Base-by-base conservation (phyloP, 2,329 filamentous ascomycete species). In the Trichoderma sp. region DNA sequence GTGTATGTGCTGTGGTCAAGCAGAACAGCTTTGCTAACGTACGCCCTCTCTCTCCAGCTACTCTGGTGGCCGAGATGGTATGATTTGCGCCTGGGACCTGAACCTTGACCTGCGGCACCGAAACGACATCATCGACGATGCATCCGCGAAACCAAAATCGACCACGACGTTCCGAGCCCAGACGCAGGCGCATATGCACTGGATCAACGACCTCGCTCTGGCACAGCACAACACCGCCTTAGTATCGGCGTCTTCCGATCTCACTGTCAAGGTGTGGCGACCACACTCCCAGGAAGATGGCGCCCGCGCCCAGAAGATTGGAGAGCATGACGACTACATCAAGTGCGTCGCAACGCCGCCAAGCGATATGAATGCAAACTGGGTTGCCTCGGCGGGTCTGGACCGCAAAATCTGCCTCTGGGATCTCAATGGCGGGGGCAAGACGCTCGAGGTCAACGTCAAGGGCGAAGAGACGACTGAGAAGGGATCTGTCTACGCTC, bases 11-110 rank as follows among this genome's bases (percentile, higher is more conserved):
- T 13, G 11, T 59, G 11, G 32, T 15, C 23, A 6, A 20, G 23
- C 15, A 26, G 3, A 17, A 58, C 5, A 32, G 5, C 6, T 15
- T 50, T 12, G 34, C 69, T 71, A 61, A 71, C 53, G 12, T 20
- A 36, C 20, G 13, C 15, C 7, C 26, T 30, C 55, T 32, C 34
- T 30, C 11, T 55, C 9, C 73, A 98, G 95, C 77, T 99, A 98
- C 84, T 98, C 96, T 59, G 96, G 94, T 75, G 96, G 96, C 73
- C 92, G 96, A 79, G 96, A 99, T 82, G 96, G 96, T 76, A 92
- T 96, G 65, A 92, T 99, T 76, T 99, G 96, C 84, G 94, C 95
- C 73, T 99, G 96, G 96, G 91, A 98, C 81, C 85, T 98, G 68
- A 89, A 93, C 77, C 88, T 93, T 78, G 88, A 94, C 79, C 85